Conservation (phyloP, 75 land plant species). For the Selaginella tamariscina region DNA sequence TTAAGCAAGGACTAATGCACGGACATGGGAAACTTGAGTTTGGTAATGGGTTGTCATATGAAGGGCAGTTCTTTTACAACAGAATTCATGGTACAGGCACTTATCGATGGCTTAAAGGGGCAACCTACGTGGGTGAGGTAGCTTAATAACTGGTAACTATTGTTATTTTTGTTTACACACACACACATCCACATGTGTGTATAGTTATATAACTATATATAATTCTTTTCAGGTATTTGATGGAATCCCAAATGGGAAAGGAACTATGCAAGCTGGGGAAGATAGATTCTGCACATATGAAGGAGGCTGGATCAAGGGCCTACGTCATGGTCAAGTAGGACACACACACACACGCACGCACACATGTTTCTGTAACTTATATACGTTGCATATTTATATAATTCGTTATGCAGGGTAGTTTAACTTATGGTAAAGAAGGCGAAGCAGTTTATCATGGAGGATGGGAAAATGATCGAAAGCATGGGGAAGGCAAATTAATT, state of each 20-base stretch:
- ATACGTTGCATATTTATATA: background rate
- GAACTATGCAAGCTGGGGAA: background rate
- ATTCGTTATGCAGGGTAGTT: background rate
- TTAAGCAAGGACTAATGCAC: slow-evolving; percentile 3
- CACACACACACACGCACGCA: too few relatives aligned
- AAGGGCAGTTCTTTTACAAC: slow-evolving; percentile 6
- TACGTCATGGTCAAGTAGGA: background rate
- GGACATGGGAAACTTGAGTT: background rate
- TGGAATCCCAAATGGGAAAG: background rate
- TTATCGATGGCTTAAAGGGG: background rate
- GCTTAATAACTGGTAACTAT: background rate
- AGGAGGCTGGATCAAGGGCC: background rate
- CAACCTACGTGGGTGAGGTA: background rate
- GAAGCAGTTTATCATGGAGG: background rate
- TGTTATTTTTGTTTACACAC: background rate
- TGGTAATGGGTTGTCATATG: slow-evolving; percentile 1
- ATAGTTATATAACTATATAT: background rate
- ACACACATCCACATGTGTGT: background rate
- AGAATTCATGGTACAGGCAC: slow-evolving; percentile 2
- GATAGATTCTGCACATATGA: background rate
- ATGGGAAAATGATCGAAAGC: slow-evolving; percentile 7
- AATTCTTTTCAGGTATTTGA: slow-evolving; percentile 1
- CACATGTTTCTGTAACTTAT: background rate
- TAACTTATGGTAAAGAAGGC: slow-evolving; percentile 2
- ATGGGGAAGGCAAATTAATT: slow-evolving; percentile 9